A percentile compares a stretch with the other conserved stretches of the same genome.
phyloP scores from a whole-genome alignment of 257 asterid genomes.

The Paulownia fortunei region DNA sequence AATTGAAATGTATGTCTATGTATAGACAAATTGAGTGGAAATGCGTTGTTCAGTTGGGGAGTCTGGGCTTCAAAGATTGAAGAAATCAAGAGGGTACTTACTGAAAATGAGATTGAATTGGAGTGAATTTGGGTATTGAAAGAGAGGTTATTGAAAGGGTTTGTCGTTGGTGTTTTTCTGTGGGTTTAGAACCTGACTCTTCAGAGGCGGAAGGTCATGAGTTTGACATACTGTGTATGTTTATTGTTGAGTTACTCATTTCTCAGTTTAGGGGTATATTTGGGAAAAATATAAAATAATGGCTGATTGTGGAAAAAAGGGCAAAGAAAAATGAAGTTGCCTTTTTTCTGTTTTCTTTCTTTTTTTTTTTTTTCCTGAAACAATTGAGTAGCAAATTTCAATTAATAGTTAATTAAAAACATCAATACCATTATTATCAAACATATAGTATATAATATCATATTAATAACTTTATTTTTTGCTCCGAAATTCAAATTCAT shows the following conservation, averaged over 20 bases:
- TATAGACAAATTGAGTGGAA: slow-evolving; percentile 6
- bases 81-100: background rate
- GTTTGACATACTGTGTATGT: no score
- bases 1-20: slow-evolving; percentile 31
- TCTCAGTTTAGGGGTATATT: background rate
- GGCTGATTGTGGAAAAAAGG: no score
- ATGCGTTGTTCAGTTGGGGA: background rate
- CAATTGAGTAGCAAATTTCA: no score
- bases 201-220: background rate
- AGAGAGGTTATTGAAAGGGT: slow-evolving; percentile 36
- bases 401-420: no score
- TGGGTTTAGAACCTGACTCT: background rate
- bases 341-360: no score
- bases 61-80: background rate
- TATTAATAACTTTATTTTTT: no score
- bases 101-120: slow-evolving; percentile 10
- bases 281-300: background rate
- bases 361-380: no score
- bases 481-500: no score
- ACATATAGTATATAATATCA: no score
- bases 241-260: background rate
- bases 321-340: no score
- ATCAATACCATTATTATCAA: no score
- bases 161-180: background rate
- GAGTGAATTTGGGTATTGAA: slow-evolving; percentile 11